Evolutionary conservation across 1,284 basidiomycete genomes (phyloP).

Genomic region (Hemileia vastatrix): DNA sequence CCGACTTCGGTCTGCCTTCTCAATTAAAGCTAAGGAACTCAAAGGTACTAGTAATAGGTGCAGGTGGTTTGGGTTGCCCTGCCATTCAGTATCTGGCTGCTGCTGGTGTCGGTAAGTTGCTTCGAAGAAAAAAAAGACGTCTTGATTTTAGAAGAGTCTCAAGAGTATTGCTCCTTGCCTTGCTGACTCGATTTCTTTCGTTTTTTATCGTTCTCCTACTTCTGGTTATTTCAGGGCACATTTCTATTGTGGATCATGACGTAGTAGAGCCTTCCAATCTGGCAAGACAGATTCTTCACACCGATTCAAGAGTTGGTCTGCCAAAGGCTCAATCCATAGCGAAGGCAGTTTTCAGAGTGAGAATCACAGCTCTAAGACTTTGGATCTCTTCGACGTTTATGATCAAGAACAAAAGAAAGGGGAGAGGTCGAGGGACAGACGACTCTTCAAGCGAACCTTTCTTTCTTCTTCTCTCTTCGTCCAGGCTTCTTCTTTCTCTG

Average conservation of each 20-base stretch:
- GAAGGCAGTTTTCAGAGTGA: too few species aligned
- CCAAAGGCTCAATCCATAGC: conserved; percentile 73
- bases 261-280: conserved; percentile 83
- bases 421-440: too few species aligned
- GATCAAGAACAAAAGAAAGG: too few species aligned
- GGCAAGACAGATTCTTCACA: conserved; percentile 84
- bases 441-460: too few species aligned
- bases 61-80: conserved; percentile 92
- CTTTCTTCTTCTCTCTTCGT: too few species aligned
- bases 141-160: not conserved
- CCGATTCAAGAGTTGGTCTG: conserved; percentile 65
- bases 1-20: conserved; percentile 73
- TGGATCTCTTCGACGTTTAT: too few species aligned
- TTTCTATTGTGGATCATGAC: conserved; percentile 88
- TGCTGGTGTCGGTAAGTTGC: conserved; percentile 78
- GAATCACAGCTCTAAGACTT: too few species aligned
- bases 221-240: conserved; percentile 52
- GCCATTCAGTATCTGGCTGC: conserved; percentile 86
- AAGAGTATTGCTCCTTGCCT: too few species aligned
- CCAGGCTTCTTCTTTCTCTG: too few species aligned
- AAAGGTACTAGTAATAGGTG: conserved; percentile 78
- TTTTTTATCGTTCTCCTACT: too few species aligned
- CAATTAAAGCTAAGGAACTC: conserved; percentile 70
- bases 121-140: too few species aligned
- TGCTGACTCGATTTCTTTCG: too few species aligned